Base-by-base conservation (phyloP, 306 rosid species). In the Cucumis sativus region DNA sequence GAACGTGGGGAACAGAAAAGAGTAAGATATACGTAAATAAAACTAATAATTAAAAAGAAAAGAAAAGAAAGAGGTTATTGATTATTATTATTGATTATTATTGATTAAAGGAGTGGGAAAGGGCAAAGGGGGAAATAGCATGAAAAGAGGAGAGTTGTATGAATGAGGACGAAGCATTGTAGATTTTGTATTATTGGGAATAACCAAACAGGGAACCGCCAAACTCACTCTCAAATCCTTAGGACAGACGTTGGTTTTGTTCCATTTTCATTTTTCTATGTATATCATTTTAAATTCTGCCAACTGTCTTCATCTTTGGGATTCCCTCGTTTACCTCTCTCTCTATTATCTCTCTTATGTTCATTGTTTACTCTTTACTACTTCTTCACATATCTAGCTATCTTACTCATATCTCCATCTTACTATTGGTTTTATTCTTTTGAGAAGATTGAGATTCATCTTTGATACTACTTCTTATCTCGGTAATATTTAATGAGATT, bases 181-280 rank as follows among this genome's bases (percentile, higher is more conserved):
- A 84, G 80, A 84, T 80, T 86, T n/a, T 72, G 54, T 69, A n/a
- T 69, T 45, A 69, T 69, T 69, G 91, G 91, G 90, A 92, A 89
- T 1, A 7, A 0, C 15, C 60, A 71, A 71, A 71, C 92, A 91
- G 1, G 73, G 73, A 78, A 78, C 98, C 93, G 92, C 92, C 92
- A 91, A 87, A 74, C 57, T 87, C 81, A 85, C 88, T 33, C 87
- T 90, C 93, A 87, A 88, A 84, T 80, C 84, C 81, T 85, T 72
- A 88, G 85, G 85, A 78, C 82, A 82, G 66, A 60, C 83, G 84
- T 37, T 25, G 62, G 77, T 72, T 71, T 71, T 10, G 76, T 49
- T 71, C 51, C 11, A 20, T 49, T 33, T 33, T 14, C 55, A 16
- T 1, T 14, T 49, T 49, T 49, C 17, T 10, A 10, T 11, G 2